Conservation (phyloP, 2,329 filamentous ascomycete genomes). For the Colletotrichum tofieldiae region DNA sequence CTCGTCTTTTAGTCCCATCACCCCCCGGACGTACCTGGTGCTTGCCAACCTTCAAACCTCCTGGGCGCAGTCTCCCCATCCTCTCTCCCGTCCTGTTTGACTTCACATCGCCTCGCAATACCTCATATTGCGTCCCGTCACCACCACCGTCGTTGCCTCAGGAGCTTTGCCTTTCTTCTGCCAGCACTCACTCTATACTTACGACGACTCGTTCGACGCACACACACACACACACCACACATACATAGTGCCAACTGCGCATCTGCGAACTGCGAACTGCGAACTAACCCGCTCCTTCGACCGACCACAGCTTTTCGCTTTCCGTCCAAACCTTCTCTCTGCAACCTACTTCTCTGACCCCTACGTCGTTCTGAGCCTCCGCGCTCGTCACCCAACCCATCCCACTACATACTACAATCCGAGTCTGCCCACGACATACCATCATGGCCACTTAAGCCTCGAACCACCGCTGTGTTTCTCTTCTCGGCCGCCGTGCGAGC, state of each 20-base stretch:
- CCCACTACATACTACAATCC: neutral
- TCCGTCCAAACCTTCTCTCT: constrained; percentile 13
- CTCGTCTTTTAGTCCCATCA: constrained; percentile 35
- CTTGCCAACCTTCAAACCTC: constrained; percentile 27
- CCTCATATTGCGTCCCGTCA: constrained; percentile 1
- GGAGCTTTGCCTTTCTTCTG: neutral
- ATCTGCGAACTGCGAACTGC: neutral
- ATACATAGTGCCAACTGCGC: constrained; percentile 4
- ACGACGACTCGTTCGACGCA: constrained; percentile 10
- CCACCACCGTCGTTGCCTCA: neutral
- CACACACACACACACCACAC: neutral
- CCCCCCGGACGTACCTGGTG: constrained; percentile 37
- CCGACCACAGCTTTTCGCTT: neutral
- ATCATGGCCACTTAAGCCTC: constrained; percentile 36
- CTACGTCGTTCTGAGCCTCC: constrained; percentile 12
- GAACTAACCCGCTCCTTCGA: constrained; percentile 13
- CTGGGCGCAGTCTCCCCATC: constrained; percentile 11
- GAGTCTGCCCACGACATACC: neutral
- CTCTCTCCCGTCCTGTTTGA: constrained; percentile 23
- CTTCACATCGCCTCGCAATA: constrained; percentile 35
- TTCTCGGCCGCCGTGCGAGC: constrained; percentile 42
- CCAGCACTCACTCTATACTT: neutral
- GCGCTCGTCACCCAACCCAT: neutral
- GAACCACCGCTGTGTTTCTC: constrained; percentile 23
- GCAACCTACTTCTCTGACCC: neutral